Evolutionary conservation across 352 stramenopile genomes (phyloP), one percentile per base, ranked within the genome.

Genomic region (Pythium folliculosum): DNA sequence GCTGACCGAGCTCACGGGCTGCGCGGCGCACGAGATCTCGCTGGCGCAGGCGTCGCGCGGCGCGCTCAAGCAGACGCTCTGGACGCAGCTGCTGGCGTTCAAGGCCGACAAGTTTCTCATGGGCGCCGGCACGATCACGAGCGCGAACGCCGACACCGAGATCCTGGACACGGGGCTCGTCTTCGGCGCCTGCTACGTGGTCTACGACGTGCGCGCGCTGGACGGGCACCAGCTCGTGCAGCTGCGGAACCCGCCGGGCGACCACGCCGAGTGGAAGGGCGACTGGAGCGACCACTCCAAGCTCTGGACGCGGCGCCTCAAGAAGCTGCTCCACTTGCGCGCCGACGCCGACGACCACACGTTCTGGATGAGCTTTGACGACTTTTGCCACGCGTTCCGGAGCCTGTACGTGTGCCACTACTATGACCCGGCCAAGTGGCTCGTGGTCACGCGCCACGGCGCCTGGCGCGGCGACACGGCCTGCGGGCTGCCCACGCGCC

Each of bases 341-440:
- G 73, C 84, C 13, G 78, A 96, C 53, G 79, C 73, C 35, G 82
- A 90, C 51, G 90, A 97, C 72, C 97, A 97, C 67, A 96, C 90
- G 47, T 98, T 98, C 73, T 98, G 89, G 89, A 98, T 98, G 89
- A 93, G 86, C 69, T 98, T 98, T 77, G 90, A 98, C 73, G 94
- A 98, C 69, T 98, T 98, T 65, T 94, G 86, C 67, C 79, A 95
- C 43, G 76, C 82, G 32, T 98, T 98, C 72, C 92, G 86, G 17
- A 92, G 85, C 52, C 69, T 98, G 0, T 98, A 98, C 80, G 74
- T 97, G 27, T 98, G 94, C 60, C 80, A 90, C 10, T 95, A 97
- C 71, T 98, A 98, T 72, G 92, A 98, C 62, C 89, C 90, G 12
- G 61, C 47, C 64, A 96, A 92, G 65, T 97, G 91, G 91, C 76